A percentile compares a stretch with the other conserved stretches of the same genome.
Evolutionary conservation across 768 basidiomycete genomes (phyloP).

Genomic region (Cystofilobasidium macerans): DNA sequence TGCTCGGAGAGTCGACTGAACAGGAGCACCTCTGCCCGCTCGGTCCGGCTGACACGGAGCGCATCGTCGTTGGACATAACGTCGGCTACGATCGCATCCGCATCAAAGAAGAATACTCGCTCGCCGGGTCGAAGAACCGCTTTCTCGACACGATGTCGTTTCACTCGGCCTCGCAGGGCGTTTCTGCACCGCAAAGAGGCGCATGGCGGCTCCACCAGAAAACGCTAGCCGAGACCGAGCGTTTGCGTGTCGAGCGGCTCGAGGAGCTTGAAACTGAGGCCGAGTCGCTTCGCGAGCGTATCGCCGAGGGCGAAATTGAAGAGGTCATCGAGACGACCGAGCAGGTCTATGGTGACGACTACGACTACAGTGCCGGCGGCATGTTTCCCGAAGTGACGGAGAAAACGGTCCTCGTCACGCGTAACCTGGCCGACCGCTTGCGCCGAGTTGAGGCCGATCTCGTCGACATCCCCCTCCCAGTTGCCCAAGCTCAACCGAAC

Average conservation of each 20-base stretch:
- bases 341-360: slow-evolving; percentile 32
- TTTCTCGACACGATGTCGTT: slow-evolving; percentile 92
- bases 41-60: slow-evolving; percentile 43
- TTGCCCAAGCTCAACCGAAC: not conserved
- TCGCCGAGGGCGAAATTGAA: slow-evolving; percentile 9
- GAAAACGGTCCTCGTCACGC: not conserved
- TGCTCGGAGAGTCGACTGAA: slow-evolving; percentile 53
- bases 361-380: slow-evolving; percentile 40
- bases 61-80: slow-evolving; percentile 83
- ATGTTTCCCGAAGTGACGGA: not conserved
- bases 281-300: slow-evolving; percentile 31
- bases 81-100: slow-evolving; percentile 85
- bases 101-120: slow-evolving; percentile 66
- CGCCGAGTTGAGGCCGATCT: slow-evolving; percentile 30
- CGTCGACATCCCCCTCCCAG: slow-evolving; percentile 5
- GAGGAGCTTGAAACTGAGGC: slow-evolving; percentile 53
- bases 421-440: slow-evolving; percentile 6
- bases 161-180: slow-evolving; percentile 85
- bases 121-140: slow-evolving; percentile 56
- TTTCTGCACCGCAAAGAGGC: slow-evolving; percentile 86
- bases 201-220: slow-evolving; percentile 83
- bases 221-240: slow-evolving; percentile 40
- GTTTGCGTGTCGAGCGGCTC: slow-evolving; percentile 33
- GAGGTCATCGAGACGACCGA: not conserved
- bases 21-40: slow-evolving; percentile 61